Evolutionary conservation across 306 rosid genomes (phyloP), one percentile per base, ranked within the genome.

Genomic region (Cicer bijugum): DNA sequence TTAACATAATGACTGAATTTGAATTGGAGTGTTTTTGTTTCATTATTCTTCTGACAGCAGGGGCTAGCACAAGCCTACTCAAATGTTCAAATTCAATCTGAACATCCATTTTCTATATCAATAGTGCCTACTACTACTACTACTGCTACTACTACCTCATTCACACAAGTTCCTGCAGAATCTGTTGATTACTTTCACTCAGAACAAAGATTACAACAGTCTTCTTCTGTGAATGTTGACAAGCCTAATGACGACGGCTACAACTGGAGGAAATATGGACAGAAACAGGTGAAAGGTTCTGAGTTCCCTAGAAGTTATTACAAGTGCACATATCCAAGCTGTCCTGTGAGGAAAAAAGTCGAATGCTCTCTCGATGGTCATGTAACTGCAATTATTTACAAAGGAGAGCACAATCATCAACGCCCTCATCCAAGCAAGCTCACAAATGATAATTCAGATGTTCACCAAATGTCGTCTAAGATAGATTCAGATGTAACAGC

Each of bases 221-320:
- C 87, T 19, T 80, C 91, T 68, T 76, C 74, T 1, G 60, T 82
- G 58, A 62, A 81, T 74, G 87, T 82, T 9, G 93, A 88, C 38
- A 89, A 85, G 78, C 96, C 96, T 56, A 83, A 84, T 19, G 83
- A 83, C 1, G 97, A 92, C 55, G 96, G 93, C 46, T 89, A 75
- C 87, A 89, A 88, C 70, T 92, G 97, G 97, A 83, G 96, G 55
- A 89, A 92, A 73, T 89, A 89, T 53, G 96, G 97, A 11, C 97
- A 89, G 83, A 92, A 89, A 86, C 93, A 86, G 44, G 90, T 92
- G 72, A 92, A 89, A 37, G 97, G 97, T 37, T 86, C 93, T 14
- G 92, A 89, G 63, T 89, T 86, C 72, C 97, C 93, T 55, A 80
- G 93, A 63, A 89, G 96, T 59, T 92, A 88, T 73, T 92, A 92